These are phyloP conservation scores for Simmondsia chinensis DNA, from an alignment of 148 eudicot genomes.

Conservation along the genomic window DNA sequence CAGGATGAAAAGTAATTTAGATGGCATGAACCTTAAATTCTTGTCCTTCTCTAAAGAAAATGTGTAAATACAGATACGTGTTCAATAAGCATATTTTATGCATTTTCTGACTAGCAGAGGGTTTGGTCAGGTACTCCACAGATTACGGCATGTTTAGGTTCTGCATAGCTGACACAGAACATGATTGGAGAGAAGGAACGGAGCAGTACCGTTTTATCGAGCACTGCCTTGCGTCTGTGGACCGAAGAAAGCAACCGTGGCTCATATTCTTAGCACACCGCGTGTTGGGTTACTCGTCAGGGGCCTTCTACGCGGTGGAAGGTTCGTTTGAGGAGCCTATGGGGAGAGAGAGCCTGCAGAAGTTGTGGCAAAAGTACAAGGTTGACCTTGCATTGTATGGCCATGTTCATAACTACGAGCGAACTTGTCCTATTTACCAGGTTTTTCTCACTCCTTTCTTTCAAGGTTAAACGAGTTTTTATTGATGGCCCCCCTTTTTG, in stretches of 20 bases:
- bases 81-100: too few relatives aligned
- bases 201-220: constrained; percentile 86
- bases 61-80: too few relatives aligned
- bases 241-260: constrained; percentile 92
- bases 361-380: constrained; percentile 90
- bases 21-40: too few relatives aligned
- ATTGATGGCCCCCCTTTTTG: too few relatives aligned
- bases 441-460: constrained; percentile 18
- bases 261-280: constrained; percentile 87
- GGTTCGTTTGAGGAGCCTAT: constrained; percentile 90
- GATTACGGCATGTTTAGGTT: constrained; percentile 95
- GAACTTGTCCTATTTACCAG: constrained; percentile 93
- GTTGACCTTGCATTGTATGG: constrained; percentile 84
- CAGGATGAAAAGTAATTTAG: too few relatives aligned
- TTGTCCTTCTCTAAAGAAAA: background rate
- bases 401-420: constrained; percentile 82
- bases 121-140: constrained; percentile 58
- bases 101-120: background rate
- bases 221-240: constrained; percentile 73
- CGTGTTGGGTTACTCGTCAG: constrained; percentile 79
- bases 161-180: constrained; percentile 87
- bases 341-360: constrained; percentile 93
- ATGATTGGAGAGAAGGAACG: constrained; percentile 88
- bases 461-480: too few relatives aligned
- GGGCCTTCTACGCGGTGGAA: constrained; percentile 33